A percentile compares a stretch with the other conserved stretches of the same genome.
Conservation (phyloP, 2,329 filamentous ascomycete species). For the Calonectria montana region DNA sequence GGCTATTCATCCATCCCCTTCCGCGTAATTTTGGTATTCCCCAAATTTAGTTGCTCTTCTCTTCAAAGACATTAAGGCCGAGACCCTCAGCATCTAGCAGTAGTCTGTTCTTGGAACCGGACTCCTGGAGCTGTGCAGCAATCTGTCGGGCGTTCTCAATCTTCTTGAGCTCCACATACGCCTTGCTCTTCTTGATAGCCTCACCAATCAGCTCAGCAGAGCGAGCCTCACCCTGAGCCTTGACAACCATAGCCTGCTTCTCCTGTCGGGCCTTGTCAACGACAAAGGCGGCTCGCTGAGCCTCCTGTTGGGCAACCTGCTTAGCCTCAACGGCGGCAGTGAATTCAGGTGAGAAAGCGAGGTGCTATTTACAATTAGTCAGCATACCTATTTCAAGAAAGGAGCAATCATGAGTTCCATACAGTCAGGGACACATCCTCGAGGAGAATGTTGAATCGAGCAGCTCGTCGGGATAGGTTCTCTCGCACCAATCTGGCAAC, state of each 20-base stretch:
- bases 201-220: conserved; percentile 98
- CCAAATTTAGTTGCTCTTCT: conserved; percentile 46
- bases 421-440: conserved; percentile 98
- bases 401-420: conserved; percentile 48
- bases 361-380: conserved; percentile 60
- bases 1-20: not conserved
- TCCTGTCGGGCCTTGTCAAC: conserved; percentile 99
- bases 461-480: conserved; percentile 89
- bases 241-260: conserved; percentile 98
- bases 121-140: conserved; percentile 87
- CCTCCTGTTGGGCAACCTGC: conserved; percentile 88
- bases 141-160: conserved; percentile 96
- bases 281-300: conserved; percentile 95
- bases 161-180: conserved; percentile 96
- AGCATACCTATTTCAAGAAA: not conserved
- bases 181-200: conserved; percentile 98
- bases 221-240: conserved; percentile 97
- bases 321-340: conserved; percentile 80
- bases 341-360: conserved; percentile 80
- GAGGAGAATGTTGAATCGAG: conserved; percentile 95
- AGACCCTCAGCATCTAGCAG: conserved; percentile 92
- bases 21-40: not conserved
- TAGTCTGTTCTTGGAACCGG: conserved; percentile 89
- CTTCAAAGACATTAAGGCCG: conserved; percentile 85
- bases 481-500: conserved; percentile 92